These are phyloP conservation scores for Talaromyces rugulosus DNA, from an alignment of 2,329 filamentous ascomycete species.

Conservation along the genomic window DNA sequence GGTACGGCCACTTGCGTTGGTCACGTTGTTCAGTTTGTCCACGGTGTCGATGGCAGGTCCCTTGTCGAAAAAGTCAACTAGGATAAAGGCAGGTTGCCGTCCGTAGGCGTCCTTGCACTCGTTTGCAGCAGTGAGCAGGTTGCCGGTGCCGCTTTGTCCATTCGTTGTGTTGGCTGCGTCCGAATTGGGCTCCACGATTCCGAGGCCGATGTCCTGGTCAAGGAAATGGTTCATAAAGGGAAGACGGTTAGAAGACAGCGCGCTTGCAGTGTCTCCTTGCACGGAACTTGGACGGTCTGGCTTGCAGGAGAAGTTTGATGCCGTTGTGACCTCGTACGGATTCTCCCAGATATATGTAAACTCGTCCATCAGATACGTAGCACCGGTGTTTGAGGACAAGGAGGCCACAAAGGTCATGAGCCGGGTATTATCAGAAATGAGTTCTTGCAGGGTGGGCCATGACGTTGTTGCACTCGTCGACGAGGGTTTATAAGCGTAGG, in stretches of 20 bases:
- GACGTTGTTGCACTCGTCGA: conserved; percentile 38
- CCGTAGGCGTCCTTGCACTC: conserved; percentile 57
- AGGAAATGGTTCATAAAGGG: conserved; percentile 79
- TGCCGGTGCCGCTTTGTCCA: conserved; percentile 55
- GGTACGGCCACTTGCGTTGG: conserved; percentile 40
- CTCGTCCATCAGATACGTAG: conserved; percentile 42
- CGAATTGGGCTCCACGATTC: conserved; percentile 60
- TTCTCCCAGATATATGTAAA: conserved; percentile 64
- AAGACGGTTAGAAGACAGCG: conserved; percentile 57
- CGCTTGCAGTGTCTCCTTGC: conserved; percentile 43
- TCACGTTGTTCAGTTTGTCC: conserved; percentile 62
- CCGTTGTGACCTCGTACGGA: conserved; percentile 58
- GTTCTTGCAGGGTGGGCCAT: conserved; percentile 69
- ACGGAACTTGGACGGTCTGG: conserved; percentile 61
- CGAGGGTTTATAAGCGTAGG: conserved; percentile 57
- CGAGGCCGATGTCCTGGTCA: conserved; percentile 51
- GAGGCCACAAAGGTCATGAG: conserved; percentile 67
- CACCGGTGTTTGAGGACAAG: conserved; percentile 29
- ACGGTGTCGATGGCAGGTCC: conserved; percentile 66
- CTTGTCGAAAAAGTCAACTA: conserved; percentile 77
- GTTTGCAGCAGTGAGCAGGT: conserved; percentile 45
- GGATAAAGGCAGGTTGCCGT: conserved; percentile 64
- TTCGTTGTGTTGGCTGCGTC: conserved; percentile 62
- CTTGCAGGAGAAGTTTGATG: conserved; percentile 67
- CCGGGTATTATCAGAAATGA: conserved; percentile 62